Percentiles rank a stretch among this genome's conserved stretches.
phyloP scores from a whole-genome alignment of 768 basidiomycete species.

The Boletus insuetus region DNA sequence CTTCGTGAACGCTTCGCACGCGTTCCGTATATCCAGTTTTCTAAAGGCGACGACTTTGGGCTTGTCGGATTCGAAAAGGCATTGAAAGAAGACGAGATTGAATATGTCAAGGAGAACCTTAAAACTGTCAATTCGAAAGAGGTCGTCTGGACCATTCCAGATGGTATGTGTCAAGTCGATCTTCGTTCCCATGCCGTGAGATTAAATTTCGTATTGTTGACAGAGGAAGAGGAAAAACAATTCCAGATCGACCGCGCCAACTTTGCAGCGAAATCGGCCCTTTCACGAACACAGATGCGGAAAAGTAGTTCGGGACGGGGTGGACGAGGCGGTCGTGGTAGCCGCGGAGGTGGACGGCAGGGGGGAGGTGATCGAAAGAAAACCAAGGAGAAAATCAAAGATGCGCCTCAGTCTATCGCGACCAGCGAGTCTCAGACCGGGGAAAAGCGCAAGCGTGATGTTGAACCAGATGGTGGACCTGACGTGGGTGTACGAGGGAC shows the following conservation, averaged over 20 bases:
- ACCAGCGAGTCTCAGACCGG: constrained; percentile 48
- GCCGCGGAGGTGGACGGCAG: constrained; percentile 34
- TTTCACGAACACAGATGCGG: constrained; percentile 38
- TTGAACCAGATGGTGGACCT: constrained; percentile 77
- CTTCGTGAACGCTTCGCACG: constrained; percentile 47
- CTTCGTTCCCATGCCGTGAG: background rate
- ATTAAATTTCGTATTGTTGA: background rate
- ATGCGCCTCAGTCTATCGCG: constrained; percentile 19
- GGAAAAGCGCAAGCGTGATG: constrained; percentile 73
- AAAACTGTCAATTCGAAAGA: constrained; percentile 63
- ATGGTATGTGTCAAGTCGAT: constrained; percentile 41
- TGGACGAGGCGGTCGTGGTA: constrained; percentile 43
- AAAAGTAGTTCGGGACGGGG: constrained; percentile 40
- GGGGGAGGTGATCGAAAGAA: constrained; percentile 24
- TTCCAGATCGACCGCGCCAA: constrained; percentile 77
- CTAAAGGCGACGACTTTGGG: constrained; percentile 44
- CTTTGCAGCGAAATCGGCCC: constrained; percentile 53
- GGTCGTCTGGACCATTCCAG: constrained; percentile 62
- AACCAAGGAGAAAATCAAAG: constrained; percentile 12
- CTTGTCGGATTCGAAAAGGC: constrained; percentile 59
- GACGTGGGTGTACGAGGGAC: constrained; percentile 64
- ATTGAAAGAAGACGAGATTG: constrained; percentile 69
- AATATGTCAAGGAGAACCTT: constrained; percentile 63
- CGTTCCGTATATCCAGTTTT: constrained; percentile 47
- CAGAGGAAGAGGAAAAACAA: constrained; percentile 69